Conservation (phyloP, 805 yeast genomes). For the Pichia gijzeniarum region DNA sequence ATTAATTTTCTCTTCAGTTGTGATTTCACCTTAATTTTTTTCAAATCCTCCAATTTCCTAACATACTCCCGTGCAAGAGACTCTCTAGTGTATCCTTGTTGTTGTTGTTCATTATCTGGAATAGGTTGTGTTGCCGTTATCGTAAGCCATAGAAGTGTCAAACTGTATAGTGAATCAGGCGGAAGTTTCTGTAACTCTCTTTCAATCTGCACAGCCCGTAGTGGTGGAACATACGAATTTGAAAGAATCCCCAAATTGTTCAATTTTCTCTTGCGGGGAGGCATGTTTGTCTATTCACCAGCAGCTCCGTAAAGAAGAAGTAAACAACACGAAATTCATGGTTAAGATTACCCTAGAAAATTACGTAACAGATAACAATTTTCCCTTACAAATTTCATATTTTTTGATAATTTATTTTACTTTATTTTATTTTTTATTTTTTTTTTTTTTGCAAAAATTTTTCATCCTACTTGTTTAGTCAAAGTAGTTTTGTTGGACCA, state of each 20-base stretch:
- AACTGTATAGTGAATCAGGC: conserved; percentile 26
- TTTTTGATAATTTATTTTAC: not conserved
- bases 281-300: not conserved
- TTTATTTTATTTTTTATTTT: not conserved
- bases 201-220: conserved; percentile 18
- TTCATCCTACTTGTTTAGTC: not conserved
- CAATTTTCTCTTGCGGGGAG: conserved; percentile 2
- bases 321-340: not conserved
- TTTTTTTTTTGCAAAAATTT: too few relatives aligned
- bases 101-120: conserved; percentile 17
- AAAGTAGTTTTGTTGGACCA: not conserved
- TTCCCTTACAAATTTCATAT: too few relatives aligned
- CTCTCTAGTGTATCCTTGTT: conserved; percentile 16
- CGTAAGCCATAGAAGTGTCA: conserved; percentile 30
- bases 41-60: conserved; percentile 8
- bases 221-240: conserved; percentile 30
- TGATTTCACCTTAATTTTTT: conserved; percentile 7
- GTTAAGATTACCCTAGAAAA: too few relatives aligned
- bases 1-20: conserved; percentile 30
- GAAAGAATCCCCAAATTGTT: conserved; percentile 26
- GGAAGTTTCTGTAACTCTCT: conserved; percentile 24
- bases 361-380: not conserved
- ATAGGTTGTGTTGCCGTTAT: conserved; percentile 27
- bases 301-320: not conserved
- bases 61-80: conserved; percentile 16